Evolutionary conservation across 164 flowering plant genomes (phyloP).

Genomic region (Sedum album): DNA sequence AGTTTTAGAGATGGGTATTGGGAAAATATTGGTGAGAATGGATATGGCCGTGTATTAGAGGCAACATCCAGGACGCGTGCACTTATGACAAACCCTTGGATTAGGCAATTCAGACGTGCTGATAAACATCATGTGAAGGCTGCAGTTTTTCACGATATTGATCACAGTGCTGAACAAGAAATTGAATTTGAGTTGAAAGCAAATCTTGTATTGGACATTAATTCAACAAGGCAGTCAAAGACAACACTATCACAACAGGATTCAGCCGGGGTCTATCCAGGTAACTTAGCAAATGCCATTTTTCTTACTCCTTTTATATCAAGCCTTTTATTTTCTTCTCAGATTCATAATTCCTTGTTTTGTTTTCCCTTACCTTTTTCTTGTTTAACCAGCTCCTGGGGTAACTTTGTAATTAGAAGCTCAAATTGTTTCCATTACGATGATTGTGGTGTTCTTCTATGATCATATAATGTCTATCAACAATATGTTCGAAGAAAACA

Average conservation of each 20-base stretch:
- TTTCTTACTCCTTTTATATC: too few species aligned
- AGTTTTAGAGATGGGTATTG: not conserved
- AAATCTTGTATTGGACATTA: not conserved
- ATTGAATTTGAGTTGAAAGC: not conserved
- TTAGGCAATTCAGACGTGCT: not conserved
- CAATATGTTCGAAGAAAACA: too few species aligned
- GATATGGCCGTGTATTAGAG: not conserved
- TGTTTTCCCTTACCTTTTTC: too few species aligned
- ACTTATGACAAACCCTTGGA: not conserved
- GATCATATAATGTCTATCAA: not conserved
- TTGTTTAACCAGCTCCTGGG: not conserved
- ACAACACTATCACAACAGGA: not conserved
- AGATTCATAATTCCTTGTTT: not conserved
- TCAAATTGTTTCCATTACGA: too few species aligned
- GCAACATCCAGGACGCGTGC: too few species aligned
- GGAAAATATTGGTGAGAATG: not conserved
- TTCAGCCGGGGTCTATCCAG: not conserved
- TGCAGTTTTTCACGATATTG: too few species aligned
- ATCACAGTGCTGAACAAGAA: conserved; percentile 1
- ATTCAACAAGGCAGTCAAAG: not conserved
- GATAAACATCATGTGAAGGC: not conserved
- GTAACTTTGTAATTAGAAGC: not conserved
- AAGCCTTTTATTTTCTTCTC: too few species aligned
- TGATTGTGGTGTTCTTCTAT: too few species aligned
- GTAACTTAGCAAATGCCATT: too few species aligned